A percentile compares a stretch with the other conserved stretches of the same genome.
phyloP scores from a whole-genome alignment of 2,329 filamentous ascomycete genomes.

The Hawksworthiomyces lignivorus region DNA sequence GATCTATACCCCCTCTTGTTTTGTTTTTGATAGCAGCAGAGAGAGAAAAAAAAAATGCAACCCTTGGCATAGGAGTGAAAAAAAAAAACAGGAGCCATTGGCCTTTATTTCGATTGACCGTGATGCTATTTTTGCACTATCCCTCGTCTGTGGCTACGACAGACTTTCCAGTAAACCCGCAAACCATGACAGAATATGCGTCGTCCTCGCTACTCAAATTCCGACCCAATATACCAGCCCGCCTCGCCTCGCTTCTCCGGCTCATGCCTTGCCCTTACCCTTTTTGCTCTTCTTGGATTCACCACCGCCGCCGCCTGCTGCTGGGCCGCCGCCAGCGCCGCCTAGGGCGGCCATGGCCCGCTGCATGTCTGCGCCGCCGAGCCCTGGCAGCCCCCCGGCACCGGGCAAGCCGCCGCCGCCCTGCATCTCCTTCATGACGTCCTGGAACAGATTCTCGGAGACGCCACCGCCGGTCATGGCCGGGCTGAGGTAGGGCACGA shows the following conservation, averaged over 20 bases:
- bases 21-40: constrained; percentile 2
- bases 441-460: constrained; percentile 87
- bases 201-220: too few species aligned
- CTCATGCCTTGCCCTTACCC: constrained; percentile 22
- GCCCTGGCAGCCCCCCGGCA: too few species aligned
- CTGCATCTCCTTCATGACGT: constrained; percentile 93
- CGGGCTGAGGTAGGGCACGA: constrained; percentile 80
- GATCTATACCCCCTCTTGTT: constrained; percentile 8
- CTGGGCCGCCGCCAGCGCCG: constrained; percentile 24
- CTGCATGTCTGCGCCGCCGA: constrained; percentile 5
- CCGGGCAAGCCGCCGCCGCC: constrained; percentile 22
- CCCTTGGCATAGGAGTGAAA: too few species aligned
- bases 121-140: too few species aligned
- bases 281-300: constrained; percentile 17
- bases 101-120: too few species aligned
- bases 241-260: constrained; percentile 1
- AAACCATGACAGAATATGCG: too few species aligned
- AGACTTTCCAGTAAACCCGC: too few species aligned
- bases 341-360: constrained; percentile 9
- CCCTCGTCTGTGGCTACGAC: too few species aligned
- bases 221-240: too few species aligned
- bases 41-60: too few species aligned
- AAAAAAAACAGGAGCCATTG: too few species aligned
- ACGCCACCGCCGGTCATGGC: constrained; percentile 90
- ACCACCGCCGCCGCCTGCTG: constrained; percentile 10